Evolutionary conservation across 768 basidiomycete genomes (phyloP).

Genomic region (Hygrophoropsis aurantiaca): DNA sequence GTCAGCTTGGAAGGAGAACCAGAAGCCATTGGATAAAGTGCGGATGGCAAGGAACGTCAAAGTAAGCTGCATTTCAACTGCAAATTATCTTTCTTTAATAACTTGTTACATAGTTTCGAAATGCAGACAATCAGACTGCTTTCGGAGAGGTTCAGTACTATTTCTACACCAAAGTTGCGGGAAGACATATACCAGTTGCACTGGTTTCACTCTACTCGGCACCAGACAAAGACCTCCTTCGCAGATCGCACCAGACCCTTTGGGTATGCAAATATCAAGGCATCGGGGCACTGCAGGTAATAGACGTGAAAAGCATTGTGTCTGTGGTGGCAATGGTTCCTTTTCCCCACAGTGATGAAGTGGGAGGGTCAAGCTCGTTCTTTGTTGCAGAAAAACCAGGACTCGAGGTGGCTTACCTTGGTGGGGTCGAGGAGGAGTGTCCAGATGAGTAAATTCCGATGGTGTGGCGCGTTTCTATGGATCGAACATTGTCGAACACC

Average conservation of each 20-base stretch:
- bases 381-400: slow-evolving; percentile 9
- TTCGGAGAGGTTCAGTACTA: slow-evolving; percentile 19
- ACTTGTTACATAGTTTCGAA: not conserved
- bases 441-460: no score
- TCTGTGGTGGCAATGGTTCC: slow-evolving; percentile 10
- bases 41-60: slow-evolving; percentile 10
- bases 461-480: no score
- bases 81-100: not conserved
- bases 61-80: slow-evolving; percentile 1
- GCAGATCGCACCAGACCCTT: not conserved
- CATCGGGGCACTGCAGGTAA: not conserved
- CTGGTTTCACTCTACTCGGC: slow-evolving; percentile 19
- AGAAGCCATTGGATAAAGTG: no score
- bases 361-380: not conserved
- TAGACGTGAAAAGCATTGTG: not conserved
- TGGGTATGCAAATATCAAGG: slow-evolving; percentile 3
- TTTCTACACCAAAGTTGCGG: slow-evolving; percentile 8
- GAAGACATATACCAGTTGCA: slow-evolving; percentile 9
- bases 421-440: not conserved
- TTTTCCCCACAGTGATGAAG: no score
- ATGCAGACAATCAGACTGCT: not conserved
- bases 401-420: slow-evolving; percentile 1
- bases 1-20: slow-evolving; percentile 8
- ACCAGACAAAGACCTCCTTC: slow-evolving; percentile 13
- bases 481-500: no score